These are phyloP conservation scores for Fusarium dlaminii DNA, from an alignment of 2,329 filamentous ascomycete species.

Conservation along the genomic window DNA sequence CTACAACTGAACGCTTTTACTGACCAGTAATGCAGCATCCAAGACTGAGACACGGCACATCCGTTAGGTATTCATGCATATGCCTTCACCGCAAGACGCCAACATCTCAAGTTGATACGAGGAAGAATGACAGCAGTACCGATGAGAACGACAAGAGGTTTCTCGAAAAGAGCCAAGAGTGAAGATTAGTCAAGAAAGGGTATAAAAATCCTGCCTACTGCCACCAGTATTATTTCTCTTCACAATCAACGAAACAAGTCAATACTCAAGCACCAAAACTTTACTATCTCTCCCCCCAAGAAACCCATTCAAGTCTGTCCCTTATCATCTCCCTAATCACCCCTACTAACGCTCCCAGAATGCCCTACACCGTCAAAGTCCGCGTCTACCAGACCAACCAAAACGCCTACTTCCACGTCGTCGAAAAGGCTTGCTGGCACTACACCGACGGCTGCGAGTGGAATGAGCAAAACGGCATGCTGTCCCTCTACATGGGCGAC, in stretches of 20 bases:
- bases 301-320: background rate
- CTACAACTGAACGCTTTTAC: fast-evolving
- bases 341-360: background rate
- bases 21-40: background rate
- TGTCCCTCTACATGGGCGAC: constrained; percentile 24
- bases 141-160: too few relatives aligned
- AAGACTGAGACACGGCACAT: background rate
- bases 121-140: too few relatives aligned
- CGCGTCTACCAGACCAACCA: constrained; percentile 33
- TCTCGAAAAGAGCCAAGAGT: fast-evolving
- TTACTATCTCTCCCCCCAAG: background rate
- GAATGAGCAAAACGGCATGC: constrained; percentile 14
- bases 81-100: background rate
- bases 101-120: too few relatives aligned
- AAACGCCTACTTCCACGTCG: constrained; percentile 33
- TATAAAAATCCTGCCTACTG: background rate
- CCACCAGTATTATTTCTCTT: fast-evolving
- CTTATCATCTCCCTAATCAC: fast-evolving
- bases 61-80: too few relatives aligned
- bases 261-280: background rate
- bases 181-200: fast-evolving
- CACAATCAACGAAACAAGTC: background rate
- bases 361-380: constrained; percentile 35
- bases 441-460: constrained; percentile 31
- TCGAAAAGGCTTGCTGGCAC: constrained; percentile 34